Evolutionary conservation across 176 grass and related monocot genomes (phyloP).

Genomic region (Cymbopogon citratus): DNA sequence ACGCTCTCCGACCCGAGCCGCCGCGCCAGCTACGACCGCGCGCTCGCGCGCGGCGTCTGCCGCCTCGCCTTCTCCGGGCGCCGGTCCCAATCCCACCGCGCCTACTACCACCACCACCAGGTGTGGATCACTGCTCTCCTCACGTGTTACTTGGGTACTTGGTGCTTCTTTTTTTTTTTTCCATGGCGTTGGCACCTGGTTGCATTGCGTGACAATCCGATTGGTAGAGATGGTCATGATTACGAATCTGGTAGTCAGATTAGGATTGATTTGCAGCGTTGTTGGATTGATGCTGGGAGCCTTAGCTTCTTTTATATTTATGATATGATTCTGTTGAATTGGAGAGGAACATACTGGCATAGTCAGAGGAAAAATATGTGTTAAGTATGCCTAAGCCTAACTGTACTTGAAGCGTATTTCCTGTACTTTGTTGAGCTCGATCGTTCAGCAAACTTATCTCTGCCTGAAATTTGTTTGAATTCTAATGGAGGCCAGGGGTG

Average conservation of each 20-base stretch:
- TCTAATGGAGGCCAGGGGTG: too few species aligned
- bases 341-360: background rate
- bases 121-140: constrained; percentile 20
- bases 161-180: background rate
- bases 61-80: constrained; percentile 36
- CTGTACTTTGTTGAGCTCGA: too few species aligned
- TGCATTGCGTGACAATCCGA: background rate
- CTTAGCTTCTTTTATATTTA: background rate
- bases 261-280: background rate
- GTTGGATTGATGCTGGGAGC: background rate
- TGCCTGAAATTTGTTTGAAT: too few species aligned
- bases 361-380: background rate
- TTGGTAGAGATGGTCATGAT: background rate
- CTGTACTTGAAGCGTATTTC: too few species aligned
- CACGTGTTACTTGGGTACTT: background rate
- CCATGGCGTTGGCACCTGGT: background rate
- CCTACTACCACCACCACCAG: constrained; percentile 33
- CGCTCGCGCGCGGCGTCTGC: constrained; percentile 46
- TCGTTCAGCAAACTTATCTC: too few species aligned
- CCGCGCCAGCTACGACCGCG: constrained; percentile 57
- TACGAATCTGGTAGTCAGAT: background rate
- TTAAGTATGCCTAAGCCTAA: too few species aligned
- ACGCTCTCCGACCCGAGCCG: constrained; percentile 78
- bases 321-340: background rate
- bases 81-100: constrained; percentile 17